Percentiles rank a stretch among this genome's conserved stretches.
These are phyloP conservation scores for Alternaria conjuncta DNA, from an alignment of 2,329 filamentous ascomycete species.

Conservation along the genomic window DNA sequence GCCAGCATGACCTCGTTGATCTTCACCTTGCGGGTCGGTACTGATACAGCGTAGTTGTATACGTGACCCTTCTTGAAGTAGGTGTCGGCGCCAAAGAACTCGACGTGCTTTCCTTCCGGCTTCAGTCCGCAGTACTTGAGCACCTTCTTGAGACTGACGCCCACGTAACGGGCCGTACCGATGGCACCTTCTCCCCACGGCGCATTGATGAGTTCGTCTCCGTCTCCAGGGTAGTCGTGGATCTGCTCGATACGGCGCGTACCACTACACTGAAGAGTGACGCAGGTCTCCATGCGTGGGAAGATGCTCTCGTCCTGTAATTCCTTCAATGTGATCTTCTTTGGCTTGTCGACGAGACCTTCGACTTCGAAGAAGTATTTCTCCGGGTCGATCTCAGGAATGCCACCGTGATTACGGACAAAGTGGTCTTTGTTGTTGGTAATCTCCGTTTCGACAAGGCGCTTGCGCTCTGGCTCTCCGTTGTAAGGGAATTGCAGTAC, in stretches of 20 bases:
- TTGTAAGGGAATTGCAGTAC: conserved; percentile 58
- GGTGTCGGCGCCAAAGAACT: conserved; percentile 73
- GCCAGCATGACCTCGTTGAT: conserved; percentile 70
- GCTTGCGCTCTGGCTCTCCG: conserved; percentile 55
- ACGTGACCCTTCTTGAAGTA: conserved; percentile 73
- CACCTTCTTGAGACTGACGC: conserved; percentile 71
- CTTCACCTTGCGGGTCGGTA: conserved; percentile 72
- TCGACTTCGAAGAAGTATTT: conserved; percentile 63
- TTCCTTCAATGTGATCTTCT: conserved; percentile 63
- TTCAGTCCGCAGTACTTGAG: conserved; percentile 71
- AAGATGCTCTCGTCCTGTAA: conserved; percentile 67
- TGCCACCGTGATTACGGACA: conserved; percentile 74
- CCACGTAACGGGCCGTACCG: conserved; percentile 67
- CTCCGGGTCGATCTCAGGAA: conserved; percentile 68
- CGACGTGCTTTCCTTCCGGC: conserved; percentile 65
- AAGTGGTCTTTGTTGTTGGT: conserved; percentile 70
- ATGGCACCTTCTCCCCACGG: conserved; percentile 65
- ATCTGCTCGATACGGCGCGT: conserved; percentile 75
- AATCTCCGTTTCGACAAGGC: conserved; percentile 63
- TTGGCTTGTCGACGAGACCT: conserved; percentile 66
- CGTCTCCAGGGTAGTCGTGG: conserved; percentile 68
- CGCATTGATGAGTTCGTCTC: conserved; percentile 62
- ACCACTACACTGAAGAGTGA: conserved; percentile 72
- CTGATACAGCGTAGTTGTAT: conserved; percentile 71
- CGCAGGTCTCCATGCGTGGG: conserved; percentile 63